These are phyloP conservation scores for Trichoderma breve DNA, from an alignment of 2,329 filamentous ascomycete genomes.

Conservation along the genomic window DNA sequence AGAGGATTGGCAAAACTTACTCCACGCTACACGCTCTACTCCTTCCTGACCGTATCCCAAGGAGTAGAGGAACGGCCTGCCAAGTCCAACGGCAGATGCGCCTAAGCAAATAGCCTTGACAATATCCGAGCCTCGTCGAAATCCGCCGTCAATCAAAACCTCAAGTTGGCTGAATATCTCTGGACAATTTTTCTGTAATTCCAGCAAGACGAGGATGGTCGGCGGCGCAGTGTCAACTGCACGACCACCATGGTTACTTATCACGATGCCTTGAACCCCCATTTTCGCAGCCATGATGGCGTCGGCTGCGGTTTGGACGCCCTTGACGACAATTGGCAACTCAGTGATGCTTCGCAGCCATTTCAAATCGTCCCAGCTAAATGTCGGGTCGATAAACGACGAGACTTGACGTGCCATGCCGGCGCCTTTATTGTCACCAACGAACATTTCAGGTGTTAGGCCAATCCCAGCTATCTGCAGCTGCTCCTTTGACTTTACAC, in stretches of 20 bases:
- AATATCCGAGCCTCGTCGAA: slow-evolving; percentile 7
- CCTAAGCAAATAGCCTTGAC: slow-evolving; percentile 12
- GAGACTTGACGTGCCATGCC: slow-evolving; percentile 7
- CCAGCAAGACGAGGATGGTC: slow-evolving; percentile 1
- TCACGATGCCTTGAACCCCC: slow-evolving; percentile 7
- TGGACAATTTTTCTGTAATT: slow-evolving; percentile 9
- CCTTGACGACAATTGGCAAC: slow-evolving; percentile 4
- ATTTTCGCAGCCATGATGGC: slow-evolving; percentile 7
- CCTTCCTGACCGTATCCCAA: slow-evolving; percentile 3
- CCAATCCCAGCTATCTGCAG: background rate
- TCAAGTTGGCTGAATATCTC: slow-evolving; percentile 13
- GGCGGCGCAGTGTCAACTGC: slow-evolving; percentile 6
- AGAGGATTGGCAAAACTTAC: background rate
- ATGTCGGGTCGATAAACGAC: slow-evolving; percentile 7
- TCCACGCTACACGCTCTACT: slow-evolving; percentile 8
- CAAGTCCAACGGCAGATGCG: slow-evolving; percentile 9
- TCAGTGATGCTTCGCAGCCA: slow-evolving; percentile 5
- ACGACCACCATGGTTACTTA: slow-evolving; percentile 15
- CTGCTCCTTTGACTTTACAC: slow-evolving; percentile 2
- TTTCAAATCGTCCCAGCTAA: slow-evolving; percentile 11
- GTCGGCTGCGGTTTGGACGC: background rate
- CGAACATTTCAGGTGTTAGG: background rate
- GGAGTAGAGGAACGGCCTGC: slow-evolving; percentile 11
- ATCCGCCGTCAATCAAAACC: slow-evolving; percentile 8
- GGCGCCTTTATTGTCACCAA: background rate